Base-by-base conservation (phyloP, 805 yeast genomes). In the Wickerhamomyces hampshirensis region DNA sequence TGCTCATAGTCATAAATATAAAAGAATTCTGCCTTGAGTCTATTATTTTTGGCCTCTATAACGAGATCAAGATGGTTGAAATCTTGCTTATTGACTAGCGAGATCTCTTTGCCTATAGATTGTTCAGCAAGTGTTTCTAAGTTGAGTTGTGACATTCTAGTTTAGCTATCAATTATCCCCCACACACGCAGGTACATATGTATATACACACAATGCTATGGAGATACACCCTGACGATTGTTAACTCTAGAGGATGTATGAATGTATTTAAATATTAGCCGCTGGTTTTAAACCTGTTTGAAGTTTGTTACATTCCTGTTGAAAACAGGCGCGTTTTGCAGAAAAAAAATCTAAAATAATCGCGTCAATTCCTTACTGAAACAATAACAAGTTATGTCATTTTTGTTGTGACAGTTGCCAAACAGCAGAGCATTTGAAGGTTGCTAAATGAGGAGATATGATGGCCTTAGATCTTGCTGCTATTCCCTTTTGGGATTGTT, bases 1-100 rank as follows among this genome's bases (percentile, higher is more conserved):
- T 47, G 45, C 13, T 50, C 53, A 31, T 50, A 49, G 39, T 62
- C 61, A 34, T 60, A 62, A 37, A 61, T 53, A 44, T 58, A 61
- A 40, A 55, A 54, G 31, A 49, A 47, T 30, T 58, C 61, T 10
- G 55, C 43, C 28, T 47, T 47, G 34, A 53, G 45, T 28, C 59
- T 43, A 37, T 50, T 51, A 39, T 50, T 47, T 36, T 51, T 53
- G 14, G 56, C 57, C 41, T 54, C 58, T 16, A 46, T 49, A 10
- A 55, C 31, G 7, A 55, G 40, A 32, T 52, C 51, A 17, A 55
- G 41, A 30, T 55, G 58, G 36, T 48, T 43, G 36, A 53, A 48
- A 34, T 55, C 52, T 23, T 44, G 43, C 27, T 41, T 37, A 17
- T 44, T 38, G 15, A 52, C 47, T n/a, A 52, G 26, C 34, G 37